These are phyloP conservation scores for Cenococcum geophilum DNA, from an alignment of 495 filamentous ascomycete genomes.

Conservation along the genomic window DNA sequence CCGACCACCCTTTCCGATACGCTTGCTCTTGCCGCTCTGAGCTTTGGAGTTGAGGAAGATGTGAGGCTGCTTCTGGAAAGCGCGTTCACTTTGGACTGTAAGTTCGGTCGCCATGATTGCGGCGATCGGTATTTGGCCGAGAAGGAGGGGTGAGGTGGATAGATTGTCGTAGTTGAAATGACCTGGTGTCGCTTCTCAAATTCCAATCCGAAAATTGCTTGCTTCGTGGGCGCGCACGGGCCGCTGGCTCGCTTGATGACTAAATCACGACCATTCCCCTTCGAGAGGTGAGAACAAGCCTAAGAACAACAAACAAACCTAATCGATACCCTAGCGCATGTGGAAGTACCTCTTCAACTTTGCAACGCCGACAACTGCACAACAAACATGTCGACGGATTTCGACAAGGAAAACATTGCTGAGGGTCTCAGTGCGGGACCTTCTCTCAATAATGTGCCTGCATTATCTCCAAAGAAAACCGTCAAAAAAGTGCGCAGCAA, in stretches of 20 bases:
- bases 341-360: no score
- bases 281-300: no score
- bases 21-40: conserved; percentile 66
- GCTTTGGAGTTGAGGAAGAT: conserved; percentile 86
- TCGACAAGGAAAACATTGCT: conserved; percentile 31
- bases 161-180: not conserved
- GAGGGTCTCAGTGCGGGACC: conserved; percentile 21
- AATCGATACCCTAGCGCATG: no score
- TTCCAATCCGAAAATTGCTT: conserved; percentile 3
- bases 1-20: conserved; percentile 75
- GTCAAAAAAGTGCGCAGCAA: conserved; percentile 83
- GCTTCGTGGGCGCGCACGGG: not conserved
- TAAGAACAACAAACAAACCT: no score
- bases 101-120: conserved; percentile 88
- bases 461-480: conserved; percentile 31
- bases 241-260: not conserved
- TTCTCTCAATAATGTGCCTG: conserved; percentile 17
- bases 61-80: conserved; percentile 93
- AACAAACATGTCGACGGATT: conserved; percentile 18
- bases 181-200: not conserved
- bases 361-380: not conserved
- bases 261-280: no score
- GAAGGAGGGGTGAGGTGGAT: not conserved
- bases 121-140: conserved; percentile 9
- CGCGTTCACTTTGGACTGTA: conserved; percentile 95